Evolutionary conservation across 345 rosid genomes (phyloP), one percentile per base, ranked within the genome.

Genomic region (Fremontodendron californicum): DNA sequence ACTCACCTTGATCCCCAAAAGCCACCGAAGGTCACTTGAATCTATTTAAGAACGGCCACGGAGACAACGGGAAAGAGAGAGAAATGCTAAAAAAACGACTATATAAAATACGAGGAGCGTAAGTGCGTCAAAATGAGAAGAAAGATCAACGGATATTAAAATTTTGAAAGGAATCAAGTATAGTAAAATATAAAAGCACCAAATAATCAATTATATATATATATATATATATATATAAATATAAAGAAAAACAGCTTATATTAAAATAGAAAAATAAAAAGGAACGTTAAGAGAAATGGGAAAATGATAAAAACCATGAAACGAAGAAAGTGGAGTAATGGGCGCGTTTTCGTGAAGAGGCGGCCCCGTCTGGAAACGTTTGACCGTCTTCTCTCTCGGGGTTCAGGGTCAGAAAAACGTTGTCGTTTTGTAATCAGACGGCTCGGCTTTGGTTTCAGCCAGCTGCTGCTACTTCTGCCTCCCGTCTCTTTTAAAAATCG

Each of bases 321-420:
- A 6, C 25, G 1, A 31, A 33, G 45, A 70, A 70, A 27, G 23
- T 25, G 74, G 75, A 6, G n/a, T 0, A 29, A 18, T 16, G 25
- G 58, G 49, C 74, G 61, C 60, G 61, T 48, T 21, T 71, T 49
- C 40, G 6, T 45, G 33, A 48, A 21, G 29, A 25, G 62, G 35
- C 65, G 66, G 67, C 77, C 68, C 77, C 65, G 68, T 39, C 77
- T 60, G 77, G 52, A 45, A 54, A 39, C 29, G 66, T 54, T 57
- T 73, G 66, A 71, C 66, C 29, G 45, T 33, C 0, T 10, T 40
- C 9, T 0, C 18, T 10, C 18, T 40, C 73, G 9, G 31, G 8
- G 31, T 43, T 40, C 23, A 64, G 5, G 67, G 67, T 2, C 9
- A 15, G 15, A 2, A 61, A 13, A 12, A 5, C 31, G 31, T 23